Percentiles rank a stretch among this genome's conserved stretches.
Evolutionary conservation across 2,329 filamentous ascomycete genomes (phyloP).

Genomic region (Sordariomycetes sp.): DNA sequence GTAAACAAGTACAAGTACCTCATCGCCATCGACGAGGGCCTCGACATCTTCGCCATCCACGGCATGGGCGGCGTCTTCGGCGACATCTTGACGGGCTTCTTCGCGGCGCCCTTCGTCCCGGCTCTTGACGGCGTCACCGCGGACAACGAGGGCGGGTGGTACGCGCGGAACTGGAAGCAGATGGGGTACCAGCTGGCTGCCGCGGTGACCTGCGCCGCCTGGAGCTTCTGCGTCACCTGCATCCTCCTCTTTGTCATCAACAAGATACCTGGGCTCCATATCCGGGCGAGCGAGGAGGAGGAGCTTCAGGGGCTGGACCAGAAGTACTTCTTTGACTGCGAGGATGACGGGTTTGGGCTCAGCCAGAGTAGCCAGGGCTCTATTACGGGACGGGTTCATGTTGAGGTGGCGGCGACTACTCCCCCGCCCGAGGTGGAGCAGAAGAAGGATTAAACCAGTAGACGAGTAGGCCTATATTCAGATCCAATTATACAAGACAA

Average conservation of each 20-base stretch:
- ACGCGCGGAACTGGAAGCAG: constrained; percentile 40
- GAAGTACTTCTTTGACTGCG: constrained; percentile 15
- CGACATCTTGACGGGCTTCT: constrained; percentile 45
- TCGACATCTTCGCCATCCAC: constrained; percentile 51
- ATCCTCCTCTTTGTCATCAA: constrained; percentile 44
- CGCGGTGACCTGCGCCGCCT: constrained; percentile 41
- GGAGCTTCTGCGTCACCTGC: constrained; percentile 42
- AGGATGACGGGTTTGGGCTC: neutral
- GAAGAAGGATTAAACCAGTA: neutral
- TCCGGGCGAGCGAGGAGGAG: constrained; percentile 42
- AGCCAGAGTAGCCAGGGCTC: neutral
- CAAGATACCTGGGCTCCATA: constrained; percentile 44
- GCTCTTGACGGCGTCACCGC: constrained; percentile 38
- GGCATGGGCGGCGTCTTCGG: constrained; percentile 48
- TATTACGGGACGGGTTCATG: neutral
- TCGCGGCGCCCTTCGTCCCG: constrained; percentile 37
- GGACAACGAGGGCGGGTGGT: constrained; percentile 35
- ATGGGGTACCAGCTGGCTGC: constrained; percentile 47
- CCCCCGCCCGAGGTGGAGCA: neutral
- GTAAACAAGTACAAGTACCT: constrained; percentile 37
- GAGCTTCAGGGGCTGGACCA: constrained; percentile 41
- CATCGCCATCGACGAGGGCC: constrained; percentile 43
- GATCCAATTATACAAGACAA: neutral
- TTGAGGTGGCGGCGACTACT: neutral
- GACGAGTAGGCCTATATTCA: neutral